Percentiles rank a stretch among this genome's conserved stretches.
Evolutionary conservation across 371 early-diverging fungal genomes (phyloP).

Genomic region (Paraphysoderma sedebokerense): DNA sequence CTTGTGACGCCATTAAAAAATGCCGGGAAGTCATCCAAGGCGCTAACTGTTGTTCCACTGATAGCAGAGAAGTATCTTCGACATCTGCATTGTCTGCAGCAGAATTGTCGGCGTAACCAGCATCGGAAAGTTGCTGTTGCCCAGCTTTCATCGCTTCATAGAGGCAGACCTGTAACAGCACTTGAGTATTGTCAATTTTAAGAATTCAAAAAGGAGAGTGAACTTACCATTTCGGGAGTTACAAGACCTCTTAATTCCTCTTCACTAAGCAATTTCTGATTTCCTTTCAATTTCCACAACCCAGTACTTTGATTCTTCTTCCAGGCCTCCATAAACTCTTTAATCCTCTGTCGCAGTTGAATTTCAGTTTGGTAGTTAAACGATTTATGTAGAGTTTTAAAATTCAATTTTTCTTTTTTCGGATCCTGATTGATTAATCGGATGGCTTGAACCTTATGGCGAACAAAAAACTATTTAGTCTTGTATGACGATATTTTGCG

Average conservation of each 20-base stretch:
- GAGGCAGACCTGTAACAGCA: slow-evolving; percentile 49
- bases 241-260: slow-evolving; percentile 88
- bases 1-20: slow-evolving; percentile 48
- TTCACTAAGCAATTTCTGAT: slow-evolving; percentile 66
- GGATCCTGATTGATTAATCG: slow-evolving; percentile 69
- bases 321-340: slow-evolving; percentile 94
- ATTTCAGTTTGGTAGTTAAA: slow-evolving; percentile 74
- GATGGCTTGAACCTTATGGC: slow-evolving; percentile 38
- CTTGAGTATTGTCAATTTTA: neutral
- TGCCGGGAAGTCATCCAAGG: slow-evolving; percentile 96
- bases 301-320: slow-evolving; percentile 81
- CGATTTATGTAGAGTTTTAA: slow-evolving; percentile 49
- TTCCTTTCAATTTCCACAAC: slow-evolving; percentile 82
- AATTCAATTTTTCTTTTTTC: slow-evolving; percentile 41
- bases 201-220: neutral
- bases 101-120: slow-evolving; percentile 55
- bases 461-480: neutral
- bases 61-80: slow-evolving; percentile 9
- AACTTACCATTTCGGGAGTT: slow-evolving; percentile 84
- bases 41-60: slow-evolving; percentile 85
- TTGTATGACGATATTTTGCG: neutral
- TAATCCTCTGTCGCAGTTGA: slow-evolving; percentile 68
- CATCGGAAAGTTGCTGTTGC: slow-evolving; percentile 84
- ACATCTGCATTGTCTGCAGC: slow-evolving; percentile 1
- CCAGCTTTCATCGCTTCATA: slow-evolving; percentile 95